phyloP scores from a whole-genome alignment of 2,329 filamentous ascomycete species.

The Sphaerulina musiva region DNA sequence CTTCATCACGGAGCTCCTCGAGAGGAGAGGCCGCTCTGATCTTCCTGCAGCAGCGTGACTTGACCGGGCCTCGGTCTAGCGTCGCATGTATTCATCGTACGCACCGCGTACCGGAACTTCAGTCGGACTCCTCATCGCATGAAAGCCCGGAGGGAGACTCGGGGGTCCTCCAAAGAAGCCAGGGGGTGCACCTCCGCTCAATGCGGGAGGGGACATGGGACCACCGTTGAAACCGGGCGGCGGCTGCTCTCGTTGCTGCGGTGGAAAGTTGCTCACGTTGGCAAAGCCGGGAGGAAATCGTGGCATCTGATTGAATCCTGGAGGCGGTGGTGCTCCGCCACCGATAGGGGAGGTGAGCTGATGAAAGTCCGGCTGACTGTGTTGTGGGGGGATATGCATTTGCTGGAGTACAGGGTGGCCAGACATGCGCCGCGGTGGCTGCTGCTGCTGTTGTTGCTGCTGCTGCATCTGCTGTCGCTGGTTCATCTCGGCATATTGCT shows the following conservation, averaged over 20 bases:
- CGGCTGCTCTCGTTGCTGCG: conserved; percentile 7
- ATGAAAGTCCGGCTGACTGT: conserved; percentile 24
- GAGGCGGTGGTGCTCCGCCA: conserved; percentile 20
- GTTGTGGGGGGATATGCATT: conserved; percentile 26
- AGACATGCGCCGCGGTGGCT: conserved; percentile 23
- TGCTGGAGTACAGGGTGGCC: conserved; percentile 27
- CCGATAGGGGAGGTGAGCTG: conserved; percentile 15
- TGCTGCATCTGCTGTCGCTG: conserved; percentile 8
- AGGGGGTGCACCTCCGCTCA: not conserved
- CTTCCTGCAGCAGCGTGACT: no score
- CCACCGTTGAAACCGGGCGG: conserved; percentile 6
- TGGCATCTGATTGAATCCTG: conserved; percentile 31
- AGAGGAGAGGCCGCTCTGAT: no score
- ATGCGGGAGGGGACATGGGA: conserved; percentile 3
- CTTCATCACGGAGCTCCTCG: no score
- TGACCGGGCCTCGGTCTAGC: not conserved
- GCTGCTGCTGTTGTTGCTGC: conserved; percentile 8
- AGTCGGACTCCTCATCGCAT: conserved; percentile 3
- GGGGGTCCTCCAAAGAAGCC: conserved; percentile 9
- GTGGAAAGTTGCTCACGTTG: conserved; percentile 28
- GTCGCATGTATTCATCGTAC: conserved; percentile 3
- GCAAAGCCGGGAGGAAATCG: conserved; percentile 32
- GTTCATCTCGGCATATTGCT: conserved; percentile 4
- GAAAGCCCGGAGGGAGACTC: conserved; percentile 4
- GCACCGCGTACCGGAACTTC: conserved; percentile 5